Evolutionary conservation across 2,329 filamentous ascomycete species (phyloP).

Genomic region (Pseudovirgaria hyperparasitica): DNA sequence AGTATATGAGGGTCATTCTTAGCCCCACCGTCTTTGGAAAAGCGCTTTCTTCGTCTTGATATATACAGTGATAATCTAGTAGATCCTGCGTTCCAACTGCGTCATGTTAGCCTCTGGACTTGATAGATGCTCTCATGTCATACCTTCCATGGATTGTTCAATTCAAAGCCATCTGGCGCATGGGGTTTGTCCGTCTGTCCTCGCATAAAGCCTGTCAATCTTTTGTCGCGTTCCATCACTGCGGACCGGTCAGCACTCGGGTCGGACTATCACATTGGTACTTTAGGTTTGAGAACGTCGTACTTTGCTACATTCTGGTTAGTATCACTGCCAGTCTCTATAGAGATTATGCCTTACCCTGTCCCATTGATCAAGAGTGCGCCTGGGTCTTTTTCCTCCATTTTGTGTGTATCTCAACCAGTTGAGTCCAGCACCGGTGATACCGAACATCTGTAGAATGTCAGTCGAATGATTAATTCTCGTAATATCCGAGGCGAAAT

Average conservation of each 20-base stretch:
- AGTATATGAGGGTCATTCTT: not conserved
- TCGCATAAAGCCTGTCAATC: constrained; percentile 48
- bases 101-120: too few relatives aligned
- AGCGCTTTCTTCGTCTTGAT: too few relatives aligned
- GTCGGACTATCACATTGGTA: constrained; percentile 6
- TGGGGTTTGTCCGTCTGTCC: constrained; percentile 47
- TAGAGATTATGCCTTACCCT: constrained; percentile 34
- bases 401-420: constrained; percentile 48
- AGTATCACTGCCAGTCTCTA: constrained; percentile 18
- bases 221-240: constrained; percentile 57
- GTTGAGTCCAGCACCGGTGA: constrained; percentile 45
- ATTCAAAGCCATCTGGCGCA: constrained; percentile 50
- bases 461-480: constrained; percentile 9
- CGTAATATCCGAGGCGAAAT: constrained; percentile 9
- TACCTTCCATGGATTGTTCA: constrained; percentile 58
- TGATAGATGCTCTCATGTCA: constrained; percentile 10
- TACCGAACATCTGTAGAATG: constrained; percentile 42
- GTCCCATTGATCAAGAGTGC: constrained; percentile 51
- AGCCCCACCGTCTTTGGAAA: too few relatives aligned
- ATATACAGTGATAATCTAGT: too few relatives aligned
- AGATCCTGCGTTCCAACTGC: too few relatives aligned
- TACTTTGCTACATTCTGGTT: constrained; percentile 41
- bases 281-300: constrained; percentile 14
- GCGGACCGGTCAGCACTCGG: constrained; percentile 15
- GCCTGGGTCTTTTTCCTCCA: constrained; percentile 47